A percentile compares a stretch with the other conserved stretches of the same genome.
phyloP scores from a whole-genome alignment of 1,139 yeast genomes.

The Saccharomyces hybrid region DNA sequence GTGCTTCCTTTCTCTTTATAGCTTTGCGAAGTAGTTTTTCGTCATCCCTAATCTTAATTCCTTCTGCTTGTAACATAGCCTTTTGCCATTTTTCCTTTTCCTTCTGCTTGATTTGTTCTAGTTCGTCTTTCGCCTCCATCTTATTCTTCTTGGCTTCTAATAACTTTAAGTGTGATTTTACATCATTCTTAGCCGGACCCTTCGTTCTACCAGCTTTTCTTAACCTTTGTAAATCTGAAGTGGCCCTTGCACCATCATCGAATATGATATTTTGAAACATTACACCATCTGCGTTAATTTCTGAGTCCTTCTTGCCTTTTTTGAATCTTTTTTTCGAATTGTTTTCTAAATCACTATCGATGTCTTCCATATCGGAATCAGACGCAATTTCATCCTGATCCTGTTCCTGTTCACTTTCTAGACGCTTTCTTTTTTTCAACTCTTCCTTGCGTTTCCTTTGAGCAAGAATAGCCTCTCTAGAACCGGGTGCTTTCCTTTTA shows the following conservation, averaged over 20 bases:
- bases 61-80: conserved; percentile 82
- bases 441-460: conserved; percentile 44
- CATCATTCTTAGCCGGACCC: conserved; percentile 81
- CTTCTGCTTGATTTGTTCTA: conserved; percentile 50
- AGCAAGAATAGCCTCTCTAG: conserved; percentile 67
- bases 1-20: conserved; percentile 69
- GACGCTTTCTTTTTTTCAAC: conserved; percentile 33
- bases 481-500: conserved; percentile 89
- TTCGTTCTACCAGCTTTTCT: conserved; percentile 51
- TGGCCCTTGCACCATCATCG: conserved; percentile 73
- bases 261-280: conserved; percentile 79
- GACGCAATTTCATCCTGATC: conserved; percentile 38
- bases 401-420: conserved; percentile 37
- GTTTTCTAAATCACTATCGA: conserved; percentile 38
- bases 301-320: conserved; percentile 36
- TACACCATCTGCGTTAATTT: conserved; percentile 38
- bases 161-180: conserved; percentile 72
- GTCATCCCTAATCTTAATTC: conserved; percentile 80
- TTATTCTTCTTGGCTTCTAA: conserved; percentile 68
- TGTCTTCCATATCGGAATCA: conserved; percentile 30
- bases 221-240: conserved; percentile 61
- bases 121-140: conserved; percentile 52
- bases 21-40: conserved; percentile 83
- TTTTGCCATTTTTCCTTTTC: conserved; percentile 82
- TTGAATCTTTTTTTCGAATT: conserved; percentile 32